Conservation (phyloP, 805 yeast species). For the Pachysolen tannophilus region DNA sequence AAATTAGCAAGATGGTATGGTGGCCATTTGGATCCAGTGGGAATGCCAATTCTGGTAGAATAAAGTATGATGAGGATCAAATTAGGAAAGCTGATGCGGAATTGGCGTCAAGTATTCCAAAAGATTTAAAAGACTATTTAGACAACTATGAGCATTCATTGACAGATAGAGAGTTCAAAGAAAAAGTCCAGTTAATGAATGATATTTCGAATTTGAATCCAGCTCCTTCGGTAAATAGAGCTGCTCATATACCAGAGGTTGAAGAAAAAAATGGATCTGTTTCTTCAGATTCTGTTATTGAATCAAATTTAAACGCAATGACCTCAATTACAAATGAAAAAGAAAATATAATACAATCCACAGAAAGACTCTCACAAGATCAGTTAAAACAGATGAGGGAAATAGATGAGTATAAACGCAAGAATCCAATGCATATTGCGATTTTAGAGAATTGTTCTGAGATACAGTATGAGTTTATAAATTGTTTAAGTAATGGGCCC, state of each 20-base stretch:
- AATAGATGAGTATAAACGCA: constrained; percentile 23
- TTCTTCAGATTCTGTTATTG: too few species aligned
- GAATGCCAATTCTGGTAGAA: neutral
- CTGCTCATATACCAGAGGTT: neutral
- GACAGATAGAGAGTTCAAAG: constrained; percentile 6
- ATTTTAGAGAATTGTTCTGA: constrained; percentile 26
- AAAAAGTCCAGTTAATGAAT: neutral
- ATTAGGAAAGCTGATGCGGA: neutral
- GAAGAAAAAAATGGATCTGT: too few species aligned
- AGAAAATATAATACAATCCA: too few species aligned
- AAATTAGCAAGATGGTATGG: constrained; percentile 2
- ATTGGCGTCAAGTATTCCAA: too few species aligned
- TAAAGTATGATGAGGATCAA: neutral
- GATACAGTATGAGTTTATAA: constrained; percentile 18
- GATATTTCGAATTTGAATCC: constrained; percentile 3
- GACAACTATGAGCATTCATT: constrained; percentile 1
- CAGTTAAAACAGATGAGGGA: too few species aligned
- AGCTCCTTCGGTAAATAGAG: constrained; percentile 1
- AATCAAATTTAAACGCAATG: too few species aligned
- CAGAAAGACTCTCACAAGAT: too few species aligned
- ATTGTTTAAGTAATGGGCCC: constrained; percentile 14
- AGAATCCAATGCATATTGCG: constrained; percentile 19
- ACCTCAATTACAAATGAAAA: too few species aligned
- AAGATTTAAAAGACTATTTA: constrained; percentile 1
- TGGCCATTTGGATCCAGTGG: too few species aligned